Conservation (phyloP, 169 alveolate genomes). For the Ichthyophthirius multifiliis region DNA sequence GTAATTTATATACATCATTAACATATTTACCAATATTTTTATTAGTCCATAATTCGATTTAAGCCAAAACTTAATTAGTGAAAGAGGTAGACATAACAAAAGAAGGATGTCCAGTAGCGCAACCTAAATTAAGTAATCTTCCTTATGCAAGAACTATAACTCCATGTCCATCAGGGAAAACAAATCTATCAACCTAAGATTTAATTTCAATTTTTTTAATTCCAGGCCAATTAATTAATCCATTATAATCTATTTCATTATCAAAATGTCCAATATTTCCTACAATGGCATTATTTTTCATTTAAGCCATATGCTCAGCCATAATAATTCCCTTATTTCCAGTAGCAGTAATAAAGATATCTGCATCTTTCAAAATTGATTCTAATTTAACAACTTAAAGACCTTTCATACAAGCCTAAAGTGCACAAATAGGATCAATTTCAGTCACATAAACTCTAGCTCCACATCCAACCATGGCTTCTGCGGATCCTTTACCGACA, state of each 20-base stretch:
- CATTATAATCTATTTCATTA: slow-evolving; percentile 96
- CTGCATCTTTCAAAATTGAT: slow-evolving; percentile 91
- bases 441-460: slow-evolving; percentile 97
- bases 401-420: slow-evolving; percentile 98
- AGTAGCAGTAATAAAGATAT: slow-evolving; percentile 95
- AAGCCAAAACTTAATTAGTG: slow-evolving; percentile 94
- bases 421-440: slow-evolving; percentile 98
- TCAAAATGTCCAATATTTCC: slow-evolving; percentile 98
- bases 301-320: slow-evolving; percentile 92
- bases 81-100: slow-evolving; percentile 98
- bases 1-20: slow-evolving; percentile 90
- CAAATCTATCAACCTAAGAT: slow-evolving; percentile 92
- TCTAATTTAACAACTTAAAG: slow-evolving; percentile 91
- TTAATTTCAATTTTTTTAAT: slow-evolving; percentile 89
- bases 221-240: slow-evolving; percentile 89
- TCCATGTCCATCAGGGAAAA: slow-evolving; percentile 90
- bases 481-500: slow-evolving; percentile 99
- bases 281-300: slow-evolving; percentile 97
- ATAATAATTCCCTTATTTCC: slow-evolving; percentile 95
- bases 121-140: slow-evolving; percentile 96
- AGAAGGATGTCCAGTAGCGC: slow-evolving; percentile 99
- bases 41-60: slow-evolving; percentile 88
- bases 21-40: slow-evolving; percentile 79
- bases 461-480: slow-evolving; percentile 96
- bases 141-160: slow-evolving; percentile 95